Evolutionary conservation across 495 filamentous ascomycete species (phyloP), one percentile per base, ranked within the genome.

Genomic region (Aspergillus panamensis): DNA sequence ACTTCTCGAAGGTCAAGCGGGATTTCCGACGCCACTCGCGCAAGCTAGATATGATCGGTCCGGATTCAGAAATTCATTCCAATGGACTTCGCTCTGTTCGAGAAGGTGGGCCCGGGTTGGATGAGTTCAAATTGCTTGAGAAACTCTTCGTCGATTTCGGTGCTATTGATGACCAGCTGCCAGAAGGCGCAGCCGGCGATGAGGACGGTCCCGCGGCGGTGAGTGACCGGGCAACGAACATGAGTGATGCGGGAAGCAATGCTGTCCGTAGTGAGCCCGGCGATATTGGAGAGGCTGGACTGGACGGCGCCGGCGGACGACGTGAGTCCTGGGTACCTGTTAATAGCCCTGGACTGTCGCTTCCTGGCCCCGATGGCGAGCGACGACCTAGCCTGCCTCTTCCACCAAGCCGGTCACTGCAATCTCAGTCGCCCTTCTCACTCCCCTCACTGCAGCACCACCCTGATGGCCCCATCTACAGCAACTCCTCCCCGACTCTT

Each of bases 41-140:
- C 52, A 81, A 61, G 67, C 72, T 47, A 3, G 55, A 72, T 20
- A 68, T 69, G 49, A 65, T 69, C 58, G 61, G 67, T 57, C 68
- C 59, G 19, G 64, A 71, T 29, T 25, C 25, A 25, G 75, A 78
- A n/a, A 57, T 59, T 2, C 65, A 66, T n/a, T 43, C 70, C 10
- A 75, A 78, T 35, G 73, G 74, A 0, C 68, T 71, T 29, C 73
- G 79, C 8, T 69, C 69, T 14, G 59, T 81, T 8, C 74, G 79
- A 13, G 80, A 83, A 51, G 78, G 78, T 44, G 85, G 80, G 9
- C 52, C 60, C 48, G 82, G 85, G 2, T 67, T 90, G 0, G 88
- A 90, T 59, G 88, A 92, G 65, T 91, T 88, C 65, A 87, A 83
- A 60, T 71, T 80, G 12, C 70, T 84, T 4, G 82, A 83, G 57